Evolutionary conservation across 2,329 filamentous ascomycete genomes (phyloP), one percentile per base, ranked within the genome.

Genomic region (Plenodomus tracheiphilus): DNA sequence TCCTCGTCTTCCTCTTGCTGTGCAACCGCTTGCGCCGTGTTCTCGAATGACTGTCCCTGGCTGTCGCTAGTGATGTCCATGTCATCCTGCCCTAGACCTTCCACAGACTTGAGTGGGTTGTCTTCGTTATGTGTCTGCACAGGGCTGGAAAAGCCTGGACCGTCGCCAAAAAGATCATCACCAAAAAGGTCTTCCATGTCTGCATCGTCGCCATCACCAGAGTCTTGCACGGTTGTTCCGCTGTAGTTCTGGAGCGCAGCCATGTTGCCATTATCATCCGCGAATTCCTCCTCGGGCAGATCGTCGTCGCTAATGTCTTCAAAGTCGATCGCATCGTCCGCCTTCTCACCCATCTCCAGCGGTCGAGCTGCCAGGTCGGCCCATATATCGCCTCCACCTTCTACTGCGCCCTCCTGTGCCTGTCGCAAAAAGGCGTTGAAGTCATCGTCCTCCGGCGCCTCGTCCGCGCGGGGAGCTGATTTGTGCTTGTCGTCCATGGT

Each of bases 241-340:
- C 67, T 71, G 39, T 62, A 59, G 34, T 64, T 62, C 6, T 56
- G 62, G 7, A 58, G 46, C 18, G 51, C 53, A 30, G 56, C 48
- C 22, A 49, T 57, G 25, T 58, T 61, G 38, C 52, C 55, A 10
- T 58, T 60, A 34, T 56, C 62, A 37, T 36, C 41, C 25, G 52
- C 57, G 18, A 61, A 59, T 49, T 85, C 82, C 51, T 89, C 86
- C 55, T 94, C 90, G 6, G 91, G 88, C 7, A 96, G 80, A 55
- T 97, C 92, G 67, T 95, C 91, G 69, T 97, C 93, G 58, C 88
- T 88, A 54, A 97, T 92, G 66, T 96, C 90, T 68, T 89, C 91
- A 62, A 81, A 99, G 68, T 99, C 94, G 54, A 94, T 77, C 35
- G 94, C 94, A 74, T 97, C 89, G 51, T 91, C 91, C 46, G 91